phyloP scores from a whole-genome alignment of 805 yeast species.

The Candida dajiaensis region DNA sequence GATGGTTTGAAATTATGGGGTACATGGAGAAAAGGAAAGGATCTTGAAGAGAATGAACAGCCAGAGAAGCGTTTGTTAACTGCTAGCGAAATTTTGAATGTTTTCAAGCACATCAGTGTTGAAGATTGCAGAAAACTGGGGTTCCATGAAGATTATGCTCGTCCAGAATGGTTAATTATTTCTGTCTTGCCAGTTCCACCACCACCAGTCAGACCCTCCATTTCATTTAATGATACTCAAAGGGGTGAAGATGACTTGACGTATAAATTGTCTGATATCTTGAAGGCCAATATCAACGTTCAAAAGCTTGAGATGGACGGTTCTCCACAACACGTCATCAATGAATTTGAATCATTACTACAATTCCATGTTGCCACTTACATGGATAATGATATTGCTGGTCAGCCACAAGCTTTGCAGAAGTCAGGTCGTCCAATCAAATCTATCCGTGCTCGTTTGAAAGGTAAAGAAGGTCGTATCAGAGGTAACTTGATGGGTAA shows the following conservation, averaged over 20 bases:
- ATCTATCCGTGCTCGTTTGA: slow-evolving; percentile 97
- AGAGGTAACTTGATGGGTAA: slow-evolving; percentile 99
- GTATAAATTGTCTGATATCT: slow-evolving; percentile 91
- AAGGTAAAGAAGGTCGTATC: slow-evolving; percentile 98
- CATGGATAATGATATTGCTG: slow-evolving; percentile 99
- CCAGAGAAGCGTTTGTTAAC: slow-evolving; percentile 87
- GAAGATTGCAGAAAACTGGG: slow-evolving; percentile 83
- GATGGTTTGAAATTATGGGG: slow-evolving; percentile 97
- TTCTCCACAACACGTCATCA: slow-evolving; percentile 96
- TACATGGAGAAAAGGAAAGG: slow-evolving; percentile 91
- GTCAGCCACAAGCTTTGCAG: slow-evolving; percentile 98
- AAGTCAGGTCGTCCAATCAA: slow-evolving; percentile 98
- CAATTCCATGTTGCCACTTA: slow-evolving; percentile 99
- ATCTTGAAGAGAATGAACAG: slow-evolving; percentile 72
- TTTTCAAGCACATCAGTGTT: slow-evolving; percentile 83
- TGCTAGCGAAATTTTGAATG: slow-evolving; percentile 85
- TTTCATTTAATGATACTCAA: slow-evolving; percentile 96
- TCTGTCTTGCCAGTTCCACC: slow-evolving; percentile 99
- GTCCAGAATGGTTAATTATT: slow-evolving; percentile 98
- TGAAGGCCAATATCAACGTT: slow-evolving; percentile 96
- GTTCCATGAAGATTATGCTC: slow-evolving; percentile 89
- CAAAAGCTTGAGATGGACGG: slow-evolving; percentile 97
- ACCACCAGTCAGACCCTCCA: slow-evolving; percentile 98
- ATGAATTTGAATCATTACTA: slow-evolving; percentile 89
- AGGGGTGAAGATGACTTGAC: slow-evolving; percentile 99